Conservation (phyloP, 306 rosid species). For the Prunus mira region DNA sequence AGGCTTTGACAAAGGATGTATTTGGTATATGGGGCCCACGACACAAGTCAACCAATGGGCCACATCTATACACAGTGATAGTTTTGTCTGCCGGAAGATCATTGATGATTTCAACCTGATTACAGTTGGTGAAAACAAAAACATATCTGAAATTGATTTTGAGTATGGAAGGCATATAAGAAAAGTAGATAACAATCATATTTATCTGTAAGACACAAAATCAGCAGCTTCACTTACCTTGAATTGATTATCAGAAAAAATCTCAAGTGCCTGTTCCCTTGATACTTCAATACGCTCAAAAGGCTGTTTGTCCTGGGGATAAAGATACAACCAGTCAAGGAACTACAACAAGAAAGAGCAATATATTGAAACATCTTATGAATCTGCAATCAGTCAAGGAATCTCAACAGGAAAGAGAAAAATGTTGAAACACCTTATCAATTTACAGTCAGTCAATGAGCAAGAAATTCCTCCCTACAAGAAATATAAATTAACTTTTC, state of each 20-base stretch:
- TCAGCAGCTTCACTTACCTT: conserved; percentile 53
- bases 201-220: background rate
- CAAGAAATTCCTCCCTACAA: background rate
- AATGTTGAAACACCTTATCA: background rate
- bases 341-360: background rate
- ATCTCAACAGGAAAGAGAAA: background rate
- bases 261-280: conserved; percentile 78
- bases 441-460: background rate
- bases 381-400: background rate
- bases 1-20: conserved; percentile 91
- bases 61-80: conserved; percentile 95
- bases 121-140: conserved; percentile 13
- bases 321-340: background rate
- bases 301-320: conserved; percentile 75
- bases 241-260: conserved; percentile 78
- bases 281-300: conserved; percentile 95
- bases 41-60: conserved; percentile 90
- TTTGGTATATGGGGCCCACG: conserved; percentile 98
- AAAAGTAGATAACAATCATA: conserved; percentile 7
- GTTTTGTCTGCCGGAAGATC: conserved; percentile 92
- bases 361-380: background rate
- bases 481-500: background rate
- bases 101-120: conserved; percentile 90
- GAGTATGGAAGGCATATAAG: conserved; percentile 15
- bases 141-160: conserved; percentile 5